phyloP scores from a whole-genome alignment of 169 alveolate genomes.

The Neospora caninum region DNA sequence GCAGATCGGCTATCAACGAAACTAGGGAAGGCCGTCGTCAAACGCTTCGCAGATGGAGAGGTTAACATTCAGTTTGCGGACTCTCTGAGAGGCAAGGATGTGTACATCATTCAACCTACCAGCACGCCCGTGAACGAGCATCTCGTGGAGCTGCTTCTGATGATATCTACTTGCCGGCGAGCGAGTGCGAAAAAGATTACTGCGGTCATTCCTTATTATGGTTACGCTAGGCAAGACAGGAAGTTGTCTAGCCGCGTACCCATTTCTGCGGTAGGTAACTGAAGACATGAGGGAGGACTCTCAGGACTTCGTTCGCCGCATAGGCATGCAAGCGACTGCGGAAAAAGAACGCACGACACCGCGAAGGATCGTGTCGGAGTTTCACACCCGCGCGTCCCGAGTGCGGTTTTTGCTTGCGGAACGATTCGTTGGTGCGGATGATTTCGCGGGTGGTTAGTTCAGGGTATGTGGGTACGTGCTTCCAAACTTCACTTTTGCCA shows the following conservation, averaged over 20 bases:
- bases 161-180: conserved; percentile 95
- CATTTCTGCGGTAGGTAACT: conserved; percentile 87
- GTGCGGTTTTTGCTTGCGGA: too few species aligned
- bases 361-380: too few species aligned
- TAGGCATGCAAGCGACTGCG: background rate
- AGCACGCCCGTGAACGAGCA: conserved; percentile 96
- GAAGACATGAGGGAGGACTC: background rate
- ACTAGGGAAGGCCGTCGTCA: conserved; percentile 57
- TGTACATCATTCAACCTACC: conserved; percentile 95
- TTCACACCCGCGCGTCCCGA: too few species aligned
- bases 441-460: too few species aligned
- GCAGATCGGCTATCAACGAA: conserved; percentile 63
- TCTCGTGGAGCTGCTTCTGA: conserved; percentile 92
- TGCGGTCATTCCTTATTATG: conserved; percentile 97
- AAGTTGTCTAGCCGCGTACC: conserved; percentile 89
- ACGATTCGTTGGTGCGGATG: too few species aligned
- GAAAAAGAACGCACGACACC: too few species aligned
- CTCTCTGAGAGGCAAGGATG: conserved; percentile 91
- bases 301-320: background rate
- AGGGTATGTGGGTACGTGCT: too few species aligned
- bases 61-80: conserved; percentile 86
- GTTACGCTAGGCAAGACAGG: conserved; percentile 94
- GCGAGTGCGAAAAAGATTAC: conserved; percentile 94
- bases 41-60: conserved; percentile 71
- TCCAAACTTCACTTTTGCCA: too few species aligned